These are phyloP conservation scores for Phytophthora pisi DNA, from an alignment of 352 stramenopile genomes.

Conservation along the genomic window DNA sequence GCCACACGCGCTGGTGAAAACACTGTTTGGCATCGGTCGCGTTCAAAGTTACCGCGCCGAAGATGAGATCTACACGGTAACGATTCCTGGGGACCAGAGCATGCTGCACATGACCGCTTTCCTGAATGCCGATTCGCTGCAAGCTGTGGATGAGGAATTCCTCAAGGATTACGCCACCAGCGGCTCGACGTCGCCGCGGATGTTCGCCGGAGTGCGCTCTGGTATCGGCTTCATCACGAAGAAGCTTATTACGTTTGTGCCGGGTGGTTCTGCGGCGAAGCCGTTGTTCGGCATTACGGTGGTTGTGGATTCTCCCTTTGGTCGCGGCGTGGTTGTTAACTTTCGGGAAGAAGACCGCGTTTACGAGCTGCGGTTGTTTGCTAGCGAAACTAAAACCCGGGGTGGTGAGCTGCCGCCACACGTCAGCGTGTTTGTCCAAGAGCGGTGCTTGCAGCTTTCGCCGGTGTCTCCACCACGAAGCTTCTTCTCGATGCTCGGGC, in stretches of 20 bases:
- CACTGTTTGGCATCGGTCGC: conserved; percentile 76
- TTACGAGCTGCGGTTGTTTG: conserved; percentile 74
- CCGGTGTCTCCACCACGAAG: conserved; percentile 62
- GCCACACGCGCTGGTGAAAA: conserved; percentile 66
- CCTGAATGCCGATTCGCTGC: conserved; percentile 56
- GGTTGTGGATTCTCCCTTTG: conserved; percentile 79
- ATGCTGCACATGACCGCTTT: conserved; percentile 53
- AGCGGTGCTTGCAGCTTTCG: conserved; percentile 53
- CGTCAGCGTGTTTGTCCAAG: conserved; percentile 58
- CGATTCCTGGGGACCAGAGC: conserved; percentile 46
- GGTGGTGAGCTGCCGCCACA: conserved; percentile 22
- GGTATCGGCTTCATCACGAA: conserved; percentile 83
- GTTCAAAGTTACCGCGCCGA: conserved; percentile 67
- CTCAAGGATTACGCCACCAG: conserved; percentile 34
- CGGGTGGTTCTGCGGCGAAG: conserved; percentile 47
- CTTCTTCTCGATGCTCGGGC: conserved; percentile 72
- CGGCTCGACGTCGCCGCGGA: conserved; percentile 55
- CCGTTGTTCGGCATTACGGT: conserved; percentile 59
- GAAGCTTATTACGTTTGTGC: conserved; percentile 77
- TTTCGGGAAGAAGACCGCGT: conserved; percentile 69
- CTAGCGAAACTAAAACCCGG: conserved; percentile 41
- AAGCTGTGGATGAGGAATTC: conserved; percentile 43
- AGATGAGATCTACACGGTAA: conserved; percentile 75
- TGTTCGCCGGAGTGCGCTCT: conserved; percentile 76
- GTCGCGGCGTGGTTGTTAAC: conserved; percentile 64